Evolutionary conservation across 805 yeast species (phyloP), one percentile per base, ranked within the genome.

Genomic region (Lachancea meyersii): DNA sequence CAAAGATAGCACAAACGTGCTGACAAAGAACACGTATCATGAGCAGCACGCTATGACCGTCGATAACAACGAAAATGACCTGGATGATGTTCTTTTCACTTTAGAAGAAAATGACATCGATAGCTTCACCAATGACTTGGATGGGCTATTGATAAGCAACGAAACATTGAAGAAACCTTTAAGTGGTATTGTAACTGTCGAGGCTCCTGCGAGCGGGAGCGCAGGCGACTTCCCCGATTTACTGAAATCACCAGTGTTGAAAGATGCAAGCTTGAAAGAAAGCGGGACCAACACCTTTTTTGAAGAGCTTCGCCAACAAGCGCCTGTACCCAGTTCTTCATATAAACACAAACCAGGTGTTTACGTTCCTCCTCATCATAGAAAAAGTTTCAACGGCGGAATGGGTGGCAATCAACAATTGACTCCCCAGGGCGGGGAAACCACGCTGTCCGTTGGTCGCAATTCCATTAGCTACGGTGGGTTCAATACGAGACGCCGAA

Each of bases 331-430:
- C n/a, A 20, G 16, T n/a, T 16, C 40, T n/a, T 49, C 45, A 17
- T 38, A 37, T 21, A 53, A 51, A 28, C 46, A 39, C 24, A 59
- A 54, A 43, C 46, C 58, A 1, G 64, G 64, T 9, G 54, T 58
- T 22, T 75, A 75, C 48, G 64, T 75, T 17, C 79, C 79, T 21
- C 80, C 80, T 11, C 80, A 75, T 52, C 78, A 73, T 45, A 65
- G 80, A 51, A 63, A 70, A 41, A 64, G 46, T 49, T 53, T 51
- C 38, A 18, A 13, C 9, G 38, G 13, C 18, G 31, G 19, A 16
- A 13, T 20, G 18, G n/a, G n/a, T 14, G 28, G 28, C 3, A 21
- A 27, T n/a, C 40, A 27, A 9, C 35, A 21, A 9, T 14, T 35
- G 26, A 35, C 40, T 11, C 43, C 43, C 19, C 23, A 35, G n/a